Base-by-base conservation (phyloP, 2,329 filamentous ascomycete species). In the Colletotrichum sp. region DNA sequence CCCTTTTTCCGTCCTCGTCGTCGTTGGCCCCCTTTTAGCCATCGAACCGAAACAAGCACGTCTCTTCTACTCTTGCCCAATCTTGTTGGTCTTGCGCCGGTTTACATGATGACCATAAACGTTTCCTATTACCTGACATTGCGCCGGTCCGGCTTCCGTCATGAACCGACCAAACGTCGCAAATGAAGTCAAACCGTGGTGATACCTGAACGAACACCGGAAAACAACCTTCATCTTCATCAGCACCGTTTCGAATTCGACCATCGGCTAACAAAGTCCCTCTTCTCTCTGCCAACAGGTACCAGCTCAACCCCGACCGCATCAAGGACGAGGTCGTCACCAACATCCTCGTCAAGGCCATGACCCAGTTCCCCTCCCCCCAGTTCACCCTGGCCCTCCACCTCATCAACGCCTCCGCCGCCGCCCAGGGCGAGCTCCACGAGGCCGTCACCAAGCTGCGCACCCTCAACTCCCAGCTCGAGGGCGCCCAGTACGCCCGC, bases 291-390 rank as follows among this genome's bases (percentile, higher is more conserved):
- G 44, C 44, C 16, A 26, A 77, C 81, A 99, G 97, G 79, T 99
- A 99, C 91, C 98, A 99, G 89, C 98, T 99, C 89, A 99, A 99
- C 92, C 97, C 97, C 69, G 96, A 99, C 90, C 95, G 98, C 81
- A 93, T 96, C 84, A 96, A 97, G 89, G 95, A 98, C 84, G 97
- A 99, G 87, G 95, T 96, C 83, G 96, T 97, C 87, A 99, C 97
- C 90, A 99, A 99, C 91, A 95, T 99, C 88, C 95, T 99, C 85
- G 96, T 98, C 90, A 99, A 99, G 91, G 92, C 96, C 80, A 93
- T 99, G 85, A 98, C 96, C 81, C 95, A 98, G 88, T 99, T 99
- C 90, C 97, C 97, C 79, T 96, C 95, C 24, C 93, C 97, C 60
- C 96, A 99, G 87, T 99, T 99, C 92, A 94, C 93, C 81, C 95